A percentile compares a stretch with the other conserved stretches of the same genome.
Evolutionary conservation across 2,329 filamentous ascomycete species (phyloP).

Genomic region (Diaporthe australafricana): DNA sequence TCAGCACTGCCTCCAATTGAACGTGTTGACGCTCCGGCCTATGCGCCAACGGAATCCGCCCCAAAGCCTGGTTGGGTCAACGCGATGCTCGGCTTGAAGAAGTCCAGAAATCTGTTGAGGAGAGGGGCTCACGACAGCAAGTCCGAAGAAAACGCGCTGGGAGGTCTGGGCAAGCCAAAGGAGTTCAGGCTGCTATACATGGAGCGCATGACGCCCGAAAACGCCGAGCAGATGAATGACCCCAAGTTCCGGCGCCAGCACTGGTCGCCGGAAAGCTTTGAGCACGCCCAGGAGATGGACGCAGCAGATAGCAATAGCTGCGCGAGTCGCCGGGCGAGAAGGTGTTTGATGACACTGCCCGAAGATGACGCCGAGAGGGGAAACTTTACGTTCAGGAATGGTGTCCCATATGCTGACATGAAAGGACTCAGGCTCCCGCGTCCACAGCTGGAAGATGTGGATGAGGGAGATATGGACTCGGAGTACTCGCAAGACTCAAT

Average conservation of each 20-base stretch:
- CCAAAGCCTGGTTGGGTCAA: background rate
- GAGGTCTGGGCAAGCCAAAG: background rate
- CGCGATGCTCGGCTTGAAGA: background rate
- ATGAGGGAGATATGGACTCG: background rate
- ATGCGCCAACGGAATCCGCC: too few species aligned
- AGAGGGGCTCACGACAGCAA: background rate
- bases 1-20: background rate
- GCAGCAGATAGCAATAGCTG: too few species aligned
- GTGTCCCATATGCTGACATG: background rate
- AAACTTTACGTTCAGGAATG: background rate
- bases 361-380: background rate
- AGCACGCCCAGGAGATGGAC: background rate
- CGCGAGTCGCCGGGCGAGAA: background rate
- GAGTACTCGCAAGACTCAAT: background rate
- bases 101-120: background rate
- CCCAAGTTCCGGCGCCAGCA: background rate
- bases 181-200: conserved; percentile 11
- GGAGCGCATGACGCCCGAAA: conserved; percentile 4
- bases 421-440: background rate
- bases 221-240: background rate
- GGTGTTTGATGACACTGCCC: background rate
- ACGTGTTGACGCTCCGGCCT: background rate
- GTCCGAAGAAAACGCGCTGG: background rate
- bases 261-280: conserved; percentile 4
- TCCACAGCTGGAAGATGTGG: background rate